Evolutionary conservation across 192 early-diverging fungal species (phyloP), one percentile per base, ranked within the genome.

Genomic region (Coemansia furcata): DNA sequence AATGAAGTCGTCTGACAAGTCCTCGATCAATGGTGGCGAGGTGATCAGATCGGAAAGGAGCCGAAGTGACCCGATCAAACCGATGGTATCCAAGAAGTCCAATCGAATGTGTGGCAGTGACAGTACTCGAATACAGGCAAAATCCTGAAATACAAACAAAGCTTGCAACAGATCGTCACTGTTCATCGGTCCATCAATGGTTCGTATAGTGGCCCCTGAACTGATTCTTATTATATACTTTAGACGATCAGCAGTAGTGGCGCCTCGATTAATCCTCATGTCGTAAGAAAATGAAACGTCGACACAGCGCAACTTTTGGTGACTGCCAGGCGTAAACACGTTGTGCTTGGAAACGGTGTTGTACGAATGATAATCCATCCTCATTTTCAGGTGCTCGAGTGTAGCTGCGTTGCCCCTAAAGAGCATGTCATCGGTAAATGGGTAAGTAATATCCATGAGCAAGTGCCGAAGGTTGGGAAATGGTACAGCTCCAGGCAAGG

Each of bases 371-470:
- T 15, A n/a, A 11, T 8, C 8, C 36, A 32, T 2, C 36, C 1
- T 17, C 29, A 59, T 21, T 19, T 21, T 8, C 19, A 59, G 19
- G 11, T 4, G 4, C 35, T 10, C 9, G 5, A 59, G 57, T 3
- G 57, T 14, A 9, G 35, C 57, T 4, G 57, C 57, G 11, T 59
- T 59, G 57, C 57, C 57, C 19, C 57, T 37, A 38, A 59, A 59
- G 11, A 15, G 35, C 36, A 17, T 19, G 9, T 59, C 36, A 35
- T 38, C 57, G 8, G 35, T n/a, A 23, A 59, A 59, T 14, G 36
- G 57, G 36, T 59, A 59, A 6, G 0, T n/a, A 10, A 8, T 7
- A 3, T 35, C 0, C 23, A 26, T 1, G 23, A 1, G 23, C 9
- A 59, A 19, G 5, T 38, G 19, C 8, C 19, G 11, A 19, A 59